Evolutionary conservation across 2,329 filamentous ascomycete genomes (phyloP), one percentile per base, ranked within the genome.

Genomic region (Seiridium unicorne): DNA sequence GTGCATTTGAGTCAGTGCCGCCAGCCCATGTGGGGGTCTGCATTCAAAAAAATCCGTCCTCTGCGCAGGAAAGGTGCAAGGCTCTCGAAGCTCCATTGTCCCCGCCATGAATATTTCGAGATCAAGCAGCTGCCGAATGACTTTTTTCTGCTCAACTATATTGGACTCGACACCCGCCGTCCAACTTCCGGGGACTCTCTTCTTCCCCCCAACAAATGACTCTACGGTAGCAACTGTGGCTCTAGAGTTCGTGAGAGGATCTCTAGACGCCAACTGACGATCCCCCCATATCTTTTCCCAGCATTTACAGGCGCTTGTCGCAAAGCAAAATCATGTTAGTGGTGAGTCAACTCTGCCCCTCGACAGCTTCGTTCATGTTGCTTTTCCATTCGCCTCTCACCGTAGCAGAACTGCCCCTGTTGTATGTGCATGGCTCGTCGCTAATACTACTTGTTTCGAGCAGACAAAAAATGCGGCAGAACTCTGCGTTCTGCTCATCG

Each of bases 401-500:
- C 18, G 18, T 26, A 26, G 18, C 18, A 26, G 18, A 26, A 26
- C 18, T 26, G 18, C 18, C 18, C 18, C 18, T 26, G 18, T 26
- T 26, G 8, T 11, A 5, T 32, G 26, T 13, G n/a, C 47, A 49
- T 32, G 26, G 5, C 4, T 13, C 35, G 26, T 10, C 7, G 10
- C 4, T 11, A 11, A 13, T 26, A 32, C 11, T 32, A 26, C 18
- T 49, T 32, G 8, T 54, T 38, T 42, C 26, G 51, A n/a, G 11
- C 64, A 89, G 86, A 87, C 86, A 62, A 87, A 92, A 80, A 85
- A 90, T 74, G 84, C 90, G 67, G 87, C 90, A 71, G 92, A 97
- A 85, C 91, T 98, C 72, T 97, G 92, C 81, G 86, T 89, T 79
- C 87, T 96, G 73, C 84, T 97, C 64, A 89, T 98, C 64, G 88